Evolutionary conservation across 768 basidiomycete genomes (phyloP), one percentile per base, ranked within the genome.

Genomic region (Cystoderma amianthinum): DNA sequence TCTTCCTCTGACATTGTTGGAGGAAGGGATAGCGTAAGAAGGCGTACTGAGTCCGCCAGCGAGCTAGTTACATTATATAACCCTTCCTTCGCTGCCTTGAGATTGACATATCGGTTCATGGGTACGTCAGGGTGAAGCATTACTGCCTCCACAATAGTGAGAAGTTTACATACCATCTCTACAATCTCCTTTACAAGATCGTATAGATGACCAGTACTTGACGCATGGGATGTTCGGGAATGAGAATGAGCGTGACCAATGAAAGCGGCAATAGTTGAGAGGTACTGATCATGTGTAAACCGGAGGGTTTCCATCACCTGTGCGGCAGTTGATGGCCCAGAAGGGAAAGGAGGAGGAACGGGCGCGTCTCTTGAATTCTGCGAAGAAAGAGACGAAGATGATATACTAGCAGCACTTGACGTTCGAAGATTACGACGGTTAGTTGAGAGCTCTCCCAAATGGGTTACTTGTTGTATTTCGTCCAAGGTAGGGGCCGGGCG

Each of bases 201-300:
- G 55, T 96, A 93, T 61, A 98, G 73, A 50, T 92, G 86, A 1
- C 90, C 94, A 12, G 92, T 94, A 45, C 85, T 90, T 4, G 91
- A 89, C 0, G 95, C 91, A 61, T 97, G 94, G 20, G 89, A 89
- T 30, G 78, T 71, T 34, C 89, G 82, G 16, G 88, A 83, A 68
- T 97, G 89, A 12, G 89, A 88, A 53, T 98, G 95, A 1, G 92
- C 88, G 56, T 97, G 93, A 1, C 94, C 95, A 52, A 99, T 96
- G 59, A 99, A 93, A 4, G 94, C 95, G 16, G 96, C 94, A 55
- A 96, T 91, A 15, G 91, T 88, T 3, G 91, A 95, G 9, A 98
- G 70, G 52, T 94, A 86, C 37, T 85, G 78, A 55, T 96, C 93
- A 56, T 96, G 92, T 11, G 88, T 88, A 46, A 69, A 63, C n/a